These are phyloP conservation scores for Amanita pallidorosea DNA, from an alignment of 768 basidiomycete species.

Conservation along the genomic window DNA sequence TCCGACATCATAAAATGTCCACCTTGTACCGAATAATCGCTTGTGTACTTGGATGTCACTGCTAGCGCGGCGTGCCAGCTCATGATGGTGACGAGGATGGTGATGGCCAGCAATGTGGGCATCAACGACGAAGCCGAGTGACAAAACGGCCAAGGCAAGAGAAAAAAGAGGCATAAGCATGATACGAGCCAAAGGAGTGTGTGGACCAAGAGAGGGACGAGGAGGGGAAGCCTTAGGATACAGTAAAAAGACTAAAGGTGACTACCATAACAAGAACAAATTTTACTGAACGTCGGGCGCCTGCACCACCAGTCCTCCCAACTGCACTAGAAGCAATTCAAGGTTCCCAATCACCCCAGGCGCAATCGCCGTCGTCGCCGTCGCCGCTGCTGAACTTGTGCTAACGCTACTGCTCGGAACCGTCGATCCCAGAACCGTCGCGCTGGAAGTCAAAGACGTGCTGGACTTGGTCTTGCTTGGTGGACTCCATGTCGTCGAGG, in stretches of 20 bases:
- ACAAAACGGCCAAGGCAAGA: constrained; percentile 19
- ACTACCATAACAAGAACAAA: not conserved
- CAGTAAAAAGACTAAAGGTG: not conserved
- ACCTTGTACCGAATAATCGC: constrained; percentile 27
- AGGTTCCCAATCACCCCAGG: not conserved
- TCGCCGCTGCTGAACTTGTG: not conserved
- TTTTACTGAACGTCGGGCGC: not conserved
- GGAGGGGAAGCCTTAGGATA: not conserved
- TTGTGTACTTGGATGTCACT: constrained; percentile 29
- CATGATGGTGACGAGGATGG: constrained; percentile 34
- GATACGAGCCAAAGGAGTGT: constrained; percentile 3
- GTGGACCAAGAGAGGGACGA: not conserved
- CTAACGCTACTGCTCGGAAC: not conserved
- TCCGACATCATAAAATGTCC: constrained; percentile 49
- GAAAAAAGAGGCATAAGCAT: constrained; percentile 16
- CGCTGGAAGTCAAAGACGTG: not conserved
- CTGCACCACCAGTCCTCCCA: not conserved
- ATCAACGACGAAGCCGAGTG: constrained; percentile 23
- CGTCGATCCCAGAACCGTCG: not conserved
- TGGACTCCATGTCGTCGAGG: constrained; percentile 8
- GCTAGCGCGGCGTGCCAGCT: constrained; percentile 35
- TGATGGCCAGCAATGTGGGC: constrained; percentile 20
- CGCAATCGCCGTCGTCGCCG: too few relatives aligned
- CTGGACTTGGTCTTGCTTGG: not conserved
- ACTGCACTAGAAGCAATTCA: not conserved